Percentiles rank a stretch among this genome's conserved stretches.
These are phyloP conservation scores for Tuber calosporum DNA, from an alignment of 495 filamentous ascomycete species.

Conservation along the genomic window DNA sequence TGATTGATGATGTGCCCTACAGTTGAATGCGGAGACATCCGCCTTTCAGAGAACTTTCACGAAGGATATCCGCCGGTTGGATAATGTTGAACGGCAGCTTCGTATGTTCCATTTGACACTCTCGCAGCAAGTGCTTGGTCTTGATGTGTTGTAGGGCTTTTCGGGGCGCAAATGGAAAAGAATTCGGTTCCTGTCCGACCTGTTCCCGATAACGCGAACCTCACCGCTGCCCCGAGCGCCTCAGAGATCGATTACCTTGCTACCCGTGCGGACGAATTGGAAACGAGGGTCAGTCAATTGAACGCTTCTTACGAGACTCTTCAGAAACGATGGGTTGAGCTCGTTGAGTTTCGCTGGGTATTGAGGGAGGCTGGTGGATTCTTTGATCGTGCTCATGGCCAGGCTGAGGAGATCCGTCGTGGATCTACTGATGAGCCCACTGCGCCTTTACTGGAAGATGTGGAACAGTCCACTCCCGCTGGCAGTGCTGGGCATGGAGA, in stretches of 20 bases:
- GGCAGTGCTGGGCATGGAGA: conserved; percentile 29
- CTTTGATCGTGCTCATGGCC: conserved; percentile 91
- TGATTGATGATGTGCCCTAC: conserved; percentile 15
- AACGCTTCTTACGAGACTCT: conserved; percentile 98
- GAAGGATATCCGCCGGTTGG: conserved; percentile 89
- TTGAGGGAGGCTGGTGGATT: conserved; percentile 90
- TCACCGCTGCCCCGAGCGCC: conserved; percentile 74
- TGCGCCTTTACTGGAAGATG: conserved; percentile 40
- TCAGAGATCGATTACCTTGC: conserved; percentile 92
- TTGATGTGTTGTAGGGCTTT: conserved; percentile 59
- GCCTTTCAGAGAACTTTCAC: conserved; percentile 97
- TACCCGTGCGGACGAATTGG: conserved; percentile 82
- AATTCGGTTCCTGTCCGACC: conserved; percentile 71
- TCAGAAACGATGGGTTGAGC: conserved; percentile 93
- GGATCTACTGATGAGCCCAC: conserved; percentile 77
- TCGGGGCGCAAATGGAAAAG: conserved; percentile 91
- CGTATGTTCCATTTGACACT: conserved; percentile 52
- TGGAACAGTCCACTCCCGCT: conserved; percentile 38
- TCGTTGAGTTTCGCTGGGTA: conserved; percentile 97
- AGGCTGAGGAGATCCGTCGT: conserved; percentile 90
- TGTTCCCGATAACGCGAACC: conserved; percentile 76
- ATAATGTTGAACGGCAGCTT: conserved; percentile 96
- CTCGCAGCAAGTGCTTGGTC: conserved; percentile 4
- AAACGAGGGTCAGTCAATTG: conserved; percentile 80
- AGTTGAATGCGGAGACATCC: conserved; percentile 86